These are phyloP conservation scores for Wallemia ichthyophaga DNA, from an alignment of 1,284 basidiomycete species.

Conservation along the genomic window DNA sequence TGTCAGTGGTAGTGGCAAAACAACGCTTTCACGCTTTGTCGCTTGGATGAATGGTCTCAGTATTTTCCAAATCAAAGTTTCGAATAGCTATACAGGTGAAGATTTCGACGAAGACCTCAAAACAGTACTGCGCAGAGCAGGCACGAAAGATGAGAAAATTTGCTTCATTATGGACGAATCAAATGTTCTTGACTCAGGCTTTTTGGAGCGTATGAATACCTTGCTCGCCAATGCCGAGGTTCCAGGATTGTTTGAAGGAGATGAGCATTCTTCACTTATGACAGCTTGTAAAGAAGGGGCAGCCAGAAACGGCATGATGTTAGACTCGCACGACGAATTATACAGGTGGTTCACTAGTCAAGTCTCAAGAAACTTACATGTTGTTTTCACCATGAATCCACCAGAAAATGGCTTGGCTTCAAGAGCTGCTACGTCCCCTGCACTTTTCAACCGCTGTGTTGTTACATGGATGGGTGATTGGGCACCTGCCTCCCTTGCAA, in stretches of 20 bases:
- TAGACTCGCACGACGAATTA: conserved; percentile 87
- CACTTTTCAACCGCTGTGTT: conserved; percentile 90
- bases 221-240: conserved; percentile 98
- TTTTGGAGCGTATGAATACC: conserved; percentile 97
- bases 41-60: conserved; percentile 98
- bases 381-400: conserved; percentile 98
- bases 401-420: conserved; percentile 82
- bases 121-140: conserved; percentile 66
- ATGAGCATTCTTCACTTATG: conserved; percentile 87
- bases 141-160: conserved; percentile 95
- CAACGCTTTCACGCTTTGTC: conserved; percentile 88
- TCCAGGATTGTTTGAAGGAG: conserved; percentile 90
- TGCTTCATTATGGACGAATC: conserved; percentile 99
- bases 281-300: conserved; percentile 97
- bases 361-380: conserved; percentile 82
- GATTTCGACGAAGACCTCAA: conserved; percentile 96
- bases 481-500: conserved; percentile 89
- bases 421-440: conserved; percentile 84
- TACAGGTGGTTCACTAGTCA: conserved; percentile 94
- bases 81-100: conserved; percentile 90
- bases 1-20: conserved; percentile 95
- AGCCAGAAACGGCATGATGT: conserved; percentile 84
- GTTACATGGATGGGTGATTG: conserved; percentile 96
- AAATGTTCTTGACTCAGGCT: conserved; percentile 91
- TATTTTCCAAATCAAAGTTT: conserved; percentile 96